Base-by-base conservation (phyloP, 164 flowering plant genomes). In the Protea cynaroides region DNA sequence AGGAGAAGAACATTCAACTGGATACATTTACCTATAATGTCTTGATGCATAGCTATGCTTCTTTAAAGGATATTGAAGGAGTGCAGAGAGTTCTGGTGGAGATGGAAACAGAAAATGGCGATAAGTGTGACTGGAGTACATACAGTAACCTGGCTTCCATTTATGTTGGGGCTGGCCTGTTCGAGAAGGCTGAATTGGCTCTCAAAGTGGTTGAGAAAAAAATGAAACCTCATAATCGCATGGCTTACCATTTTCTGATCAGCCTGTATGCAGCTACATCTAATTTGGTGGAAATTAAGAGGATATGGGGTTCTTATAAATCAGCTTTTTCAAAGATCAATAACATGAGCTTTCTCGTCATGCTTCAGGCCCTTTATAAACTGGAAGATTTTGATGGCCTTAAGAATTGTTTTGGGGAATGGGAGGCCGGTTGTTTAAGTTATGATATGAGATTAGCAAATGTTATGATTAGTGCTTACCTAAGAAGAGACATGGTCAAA, bases 291-390 rank as follows among this genome's bases (percentile, higher is more conserved):
- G 80, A 74, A 22, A 77, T 80, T 22, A n/a, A 70, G 34, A 72
- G 81, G 21, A 52, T 73, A n/a, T 82, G 85, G 85, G 49, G 65
- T n/a, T 64, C 73, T 29, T 50, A 74, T 7, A 77, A 69, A 64
- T 57, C 61, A 36, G 63, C 53, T 17, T 67, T 58, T 67, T 71
- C 69, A 18, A 66, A 62, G 15, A 69, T 73, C 9, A 63, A 34
- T 25, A 82, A 78, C 51, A 6, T 18, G 52, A 71, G 75, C 59
- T 82, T 78, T 65, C 80, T 80, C 24, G 17, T 60, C 25, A 68
- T 80, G 77, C 72, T 80, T 29, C 71, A 59, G 25, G 59, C 80
- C 59, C 72, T 82, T 15, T 49, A 72, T 13, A 72, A 65, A 58
- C 57, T 82, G n/a, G 74, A 72, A 24, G 76, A 78, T 47, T 18